Evolutionary conservation across 1,284 basidiomycete genomes (phyloP), one percentile per base, ranked within the genome.

Genomic region (Moniliella sp.): DNA sequence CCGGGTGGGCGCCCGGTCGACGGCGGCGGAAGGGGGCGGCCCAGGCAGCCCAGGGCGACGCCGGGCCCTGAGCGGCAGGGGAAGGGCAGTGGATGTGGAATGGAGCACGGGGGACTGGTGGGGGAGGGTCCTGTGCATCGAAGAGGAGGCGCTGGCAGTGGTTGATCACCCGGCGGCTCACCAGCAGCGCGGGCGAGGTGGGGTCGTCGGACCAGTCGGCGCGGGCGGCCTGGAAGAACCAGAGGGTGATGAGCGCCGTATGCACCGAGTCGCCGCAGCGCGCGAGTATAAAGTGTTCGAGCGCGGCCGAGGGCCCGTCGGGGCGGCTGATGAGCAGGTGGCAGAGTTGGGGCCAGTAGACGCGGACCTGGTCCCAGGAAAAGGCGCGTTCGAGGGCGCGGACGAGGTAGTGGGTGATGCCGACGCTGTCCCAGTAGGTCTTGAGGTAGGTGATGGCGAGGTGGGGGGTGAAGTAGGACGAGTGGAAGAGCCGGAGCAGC

Each of bases 61-160:
- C 74, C 70, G 17, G 72, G 66, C 5, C 80, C 73, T 15, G 77
- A n/a, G 21, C n/a, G 21, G 8, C n/a, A n/a, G n/a, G n/a, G n/a
- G n/a, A n/a, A n/a, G n/a, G n/a, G n/a, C n/a, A n/a, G n/a, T n/a
- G n/a, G n/a, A n/a, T n/a, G n/a, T n/a, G n/a, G n/a, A n/a, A n/a
- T n/a, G n/a, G n/a, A n/a, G n/a, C n/a, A n/a, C n/a, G n/a, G n/a
- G n/a, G n/a, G n/a, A n/a, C n/a, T n/a, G n/a, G n/a, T n/a, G n/a
- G n/a, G n/a, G n/a, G n/a, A n/a, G n/a, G n/a, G n/a, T n/a, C n/a
- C n/a, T 23, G 69, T 61, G 94, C 82, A 38, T 78, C 74, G 61
- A 93, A 99, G 51, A 99, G 86, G 58, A 94, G 84, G 64, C 86
- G 78, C 64, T 97, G 88, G 57, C 86, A 91, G 59, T 74, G 72